Conservation (phyloP, 768 basidiomycete genomes). For the Phanerochaete carnosa region DNA sequence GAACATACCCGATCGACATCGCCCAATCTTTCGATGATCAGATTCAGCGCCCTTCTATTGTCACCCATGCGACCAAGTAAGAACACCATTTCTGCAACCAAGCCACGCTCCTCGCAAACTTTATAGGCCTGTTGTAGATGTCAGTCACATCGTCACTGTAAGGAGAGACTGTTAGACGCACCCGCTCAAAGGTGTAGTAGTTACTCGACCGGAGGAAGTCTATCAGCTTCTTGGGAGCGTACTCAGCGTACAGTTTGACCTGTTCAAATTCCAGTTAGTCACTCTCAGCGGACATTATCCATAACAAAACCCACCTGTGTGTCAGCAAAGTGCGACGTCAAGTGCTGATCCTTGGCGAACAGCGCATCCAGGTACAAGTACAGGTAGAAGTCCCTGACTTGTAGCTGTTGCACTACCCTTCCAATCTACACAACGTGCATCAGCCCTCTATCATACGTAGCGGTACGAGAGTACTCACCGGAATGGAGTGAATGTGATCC, state of each 20-base stretch:
- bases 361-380: constrained; percentile 93
- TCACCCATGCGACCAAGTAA: constrained; percentile 96
- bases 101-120: constrained; percentile 79
- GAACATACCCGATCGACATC: constrained; percentile 79
- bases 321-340: constrained; percentile 81
- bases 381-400: constrained; percentile 71
- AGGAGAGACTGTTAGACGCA: constrained; percentile 25
- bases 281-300: not conserved
- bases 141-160: not conserved
- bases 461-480: constrained; percentile 48
- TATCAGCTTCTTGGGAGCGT: constrained; percentile 71
- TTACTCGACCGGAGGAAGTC: constrained; percentile 90
- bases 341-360: constrained; percentile 79
- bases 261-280: constrained; percentile 23
- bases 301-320: constrained; percentile 52
- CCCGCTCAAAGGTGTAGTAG: constrained; percentile 86
- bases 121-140: constrained; percentile 63
- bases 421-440: constrained; percentile 54
- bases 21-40: constrained; percentile 93
- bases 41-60: constrained; percentile 88
- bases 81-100: constrained; percentile 97
- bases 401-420: constrained; percentile 85
- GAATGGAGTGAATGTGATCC: constrained; percentile 94
- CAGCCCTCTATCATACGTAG: not conserved
- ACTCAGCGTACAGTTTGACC: constrained; percentile 92